These are phyloP conservation scores for Fomitopsis pulvina DNA, from an alignment of 768 basidiomycete genomes.

Conservation along the genomic window DNA sequence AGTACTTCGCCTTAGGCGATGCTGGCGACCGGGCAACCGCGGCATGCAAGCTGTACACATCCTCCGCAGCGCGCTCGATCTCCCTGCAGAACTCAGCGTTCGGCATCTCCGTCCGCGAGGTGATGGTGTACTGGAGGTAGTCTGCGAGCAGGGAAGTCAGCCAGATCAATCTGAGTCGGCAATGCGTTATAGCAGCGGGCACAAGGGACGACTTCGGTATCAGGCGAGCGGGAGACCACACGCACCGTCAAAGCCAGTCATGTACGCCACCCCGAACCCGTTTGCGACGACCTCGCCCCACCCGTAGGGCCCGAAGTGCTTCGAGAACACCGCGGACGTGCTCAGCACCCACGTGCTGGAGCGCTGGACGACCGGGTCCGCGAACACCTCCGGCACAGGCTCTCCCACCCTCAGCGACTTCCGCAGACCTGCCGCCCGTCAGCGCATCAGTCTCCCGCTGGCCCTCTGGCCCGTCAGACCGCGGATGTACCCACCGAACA, in stretches of 20 bases:
- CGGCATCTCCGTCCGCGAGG: slow-evolving; percentile 80
- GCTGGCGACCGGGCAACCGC: not conserved
- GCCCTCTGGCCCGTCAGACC: not conserved
- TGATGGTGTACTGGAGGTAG: slow-evolving; percentile 80
- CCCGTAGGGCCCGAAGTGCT: slow-evolving; percentile 78
- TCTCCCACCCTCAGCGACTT: slow-evolving; percentile 59
- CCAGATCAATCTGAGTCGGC: not conserved
- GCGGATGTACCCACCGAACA: slow-evolving; percentile 54
- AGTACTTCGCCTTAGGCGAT: not conserved
- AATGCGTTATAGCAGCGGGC: not conserved
- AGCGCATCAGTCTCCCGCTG: not conserved
- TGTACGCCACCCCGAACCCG: slow-evolving; percentile 92
- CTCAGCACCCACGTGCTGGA: slow-evolving; percentile 84
- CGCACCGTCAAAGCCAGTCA: slow-evolving; percentile 52
- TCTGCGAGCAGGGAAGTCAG: slow-evolving; percentile 33
- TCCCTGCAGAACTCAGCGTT: slow-evolving; percentile 69
- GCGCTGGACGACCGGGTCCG: slow-evolving; percentile 66
- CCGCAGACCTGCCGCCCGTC: slow-evolving; percentile 51
- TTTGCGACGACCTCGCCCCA: slow-evolving; percentile 96
- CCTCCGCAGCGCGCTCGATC: slow-evolving; percentile 55
- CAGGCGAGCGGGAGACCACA: not conserved
- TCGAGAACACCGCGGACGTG: slow-evolving; percentile 85
- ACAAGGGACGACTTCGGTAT: too few species aligned
- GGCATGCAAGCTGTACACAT: slow-evolving; percentile 52
- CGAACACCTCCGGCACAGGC: slow-evolving; percentile 60